Base-by-base conservation (phyloP, 441 rosid species). In the Flueggea neowawraea region DNA sequence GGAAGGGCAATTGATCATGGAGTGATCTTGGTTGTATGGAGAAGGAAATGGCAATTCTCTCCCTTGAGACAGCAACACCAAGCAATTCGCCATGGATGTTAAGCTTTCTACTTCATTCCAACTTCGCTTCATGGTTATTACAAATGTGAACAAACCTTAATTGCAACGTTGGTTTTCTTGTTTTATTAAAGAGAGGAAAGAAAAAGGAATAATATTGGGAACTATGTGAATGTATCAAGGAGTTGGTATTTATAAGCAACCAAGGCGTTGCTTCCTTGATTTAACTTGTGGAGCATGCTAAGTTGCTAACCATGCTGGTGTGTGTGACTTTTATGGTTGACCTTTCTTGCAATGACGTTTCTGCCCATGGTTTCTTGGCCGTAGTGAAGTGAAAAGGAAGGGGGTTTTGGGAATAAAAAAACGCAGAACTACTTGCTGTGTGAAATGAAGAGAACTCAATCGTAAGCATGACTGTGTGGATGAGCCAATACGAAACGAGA, bases 21-120 rank as follows among this genome's bases (percentile, higher is more conserved):
- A 51, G 10, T 67, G 50, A 9, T 47, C 70, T 5, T 36, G 41
- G 41, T 8, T 36, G 8, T 70, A 63, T 11, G 50, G 8, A 47
- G 57, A 10, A 33, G 61, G 60, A 14, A 62, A 62, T 0, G 54
- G 28, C 10, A 50, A 57, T 39, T 62, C 61, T 9, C 75, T 57
- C n/a, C 81, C 70, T 0, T 68, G 81, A 0, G 90, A 77, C 15
- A 82, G 68, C 13, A 83, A 45, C 78, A 82, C 75, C 83, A 85
- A 64, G 69, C 88, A 85, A 49, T 75, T 80, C 7, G 90, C 90
- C 84, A 82, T 75, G 49, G 82, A 0, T 14, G 50, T 60, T 17
- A 82, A 3, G 63, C 68, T 74, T 11, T 81, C 82, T 15, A 80
- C 10, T 6, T 65, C 63, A 7, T 44, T 47, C 12, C 70, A 67